Evolutionary conservation across 2,329 filamentous ascomycete species (phyloP).

Genomic region (Colletotrichum phormii): DNA sequence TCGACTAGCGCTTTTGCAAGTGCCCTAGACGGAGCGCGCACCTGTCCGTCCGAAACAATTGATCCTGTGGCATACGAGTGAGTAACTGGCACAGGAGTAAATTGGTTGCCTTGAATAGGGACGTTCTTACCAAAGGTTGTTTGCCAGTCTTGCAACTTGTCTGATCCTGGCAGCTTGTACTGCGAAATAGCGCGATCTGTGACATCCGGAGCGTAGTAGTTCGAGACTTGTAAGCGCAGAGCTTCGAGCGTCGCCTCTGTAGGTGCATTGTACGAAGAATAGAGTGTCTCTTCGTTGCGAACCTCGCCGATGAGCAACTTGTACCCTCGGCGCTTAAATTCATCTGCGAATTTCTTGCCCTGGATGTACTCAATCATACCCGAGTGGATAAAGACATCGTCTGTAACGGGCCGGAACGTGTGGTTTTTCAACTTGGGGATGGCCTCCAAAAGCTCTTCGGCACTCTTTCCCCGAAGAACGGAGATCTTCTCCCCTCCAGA

Average conservation of each 20-base stretch:
- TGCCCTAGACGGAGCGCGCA: conserved; percentile 50
- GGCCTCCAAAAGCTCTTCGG: conserved; percentile 46
- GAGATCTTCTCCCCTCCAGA: conserved; percentile 46
- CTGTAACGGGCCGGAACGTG: conserved; percentile 58
- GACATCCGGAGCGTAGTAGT: conserved; percentile 55
- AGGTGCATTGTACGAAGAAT: conserved; percentile 53
- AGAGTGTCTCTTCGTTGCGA: conserved; percentile 56
- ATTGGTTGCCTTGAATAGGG: neutral
- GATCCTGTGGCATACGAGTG: neutral
- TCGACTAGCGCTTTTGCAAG: conserved; percentile 44
- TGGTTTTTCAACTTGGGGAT: conserved; percentile 55
- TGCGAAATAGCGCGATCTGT: conserved; percentile 49
- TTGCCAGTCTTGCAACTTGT: conserved; percentile 49
- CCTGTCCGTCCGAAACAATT: conserved; percentile 54
- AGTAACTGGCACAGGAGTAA: neutral
- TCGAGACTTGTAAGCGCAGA: conserved; percentile 51
- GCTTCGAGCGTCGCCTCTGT: conserved; percentile 46
- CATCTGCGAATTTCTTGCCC: conserved; percentile 48
- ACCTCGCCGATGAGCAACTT: conserved; percentile 56
- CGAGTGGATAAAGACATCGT: conserved; percentile 52
- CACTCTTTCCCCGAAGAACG: conserved; percentile 45
- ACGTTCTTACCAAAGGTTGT: conserved; percentile 47
- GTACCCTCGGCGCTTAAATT: conserved; percentile 49
- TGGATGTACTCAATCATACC: conserved; percentile 53
- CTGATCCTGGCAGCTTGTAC: conserved; percentile 48